These are phyloP conservation scores for Kalmusia sp. DNA, from an alignment of 2,329 filamentous ascomycete genomes.

Conservation along the genomic window DNA sequence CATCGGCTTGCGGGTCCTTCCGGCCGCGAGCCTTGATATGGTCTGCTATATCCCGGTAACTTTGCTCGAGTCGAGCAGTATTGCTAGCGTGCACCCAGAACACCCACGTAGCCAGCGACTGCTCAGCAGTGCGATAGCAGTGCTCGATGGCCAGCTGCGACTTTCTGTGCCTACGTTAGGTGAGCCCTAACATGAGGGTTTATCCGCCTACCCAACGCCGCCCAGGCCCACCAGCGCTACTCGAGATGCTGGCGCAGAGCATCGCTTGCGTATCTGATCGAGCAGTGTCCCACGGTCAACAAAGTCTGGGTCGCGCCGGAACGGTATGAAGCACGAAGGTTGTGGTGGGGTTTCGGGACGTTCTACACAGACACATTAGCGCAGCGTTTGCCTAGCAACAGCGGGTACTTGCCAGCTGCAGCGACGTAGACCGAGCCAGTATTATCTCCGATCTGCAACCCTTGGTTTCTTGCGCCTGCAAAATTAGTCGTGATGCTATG, in stretches of 20 bases:
- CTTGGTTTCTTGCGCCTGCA: neutral
- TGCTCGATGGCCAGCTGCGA: conserved; percentile 20
- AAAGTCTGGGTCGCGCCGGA: conserved; percentile 28
- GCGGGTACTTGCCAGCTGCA: neutral
- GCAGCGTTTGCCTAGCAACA: neutral
- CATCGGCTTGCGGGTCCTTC: conserved; percentile 13
- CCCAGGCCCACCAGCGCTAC: conserved; percentile 20
- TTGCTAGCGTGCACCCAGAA: conserved; percentile 20
- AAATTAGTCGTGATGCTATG: neutral
- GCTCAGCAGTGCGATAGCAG: conserved; percentile 7
- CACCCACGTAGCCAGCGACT: conserved; percentile 13
- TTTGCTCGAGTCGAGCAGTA: conserved; percentile 18
- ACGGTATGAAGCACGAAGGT: conserved; percentile 28
- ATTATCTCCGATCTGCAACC: neutral
- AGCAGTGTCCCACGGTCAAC: conserved; percentile 16
- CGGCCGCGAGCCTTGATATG: conserved; percentile 11
- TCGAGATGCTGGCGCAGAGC: too few species aligned
- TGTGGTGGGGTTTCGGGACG: conserved; percentile 18
- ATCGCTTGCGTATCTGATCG: neutral
- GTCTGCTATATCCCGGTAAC: conserved; percentile 19
- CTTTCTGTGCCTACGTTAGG: conserved; percentile 13
- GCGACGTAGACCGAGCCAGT: neutral
- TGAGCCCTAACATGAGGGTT: neutral
- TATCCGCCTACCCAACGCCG: conserved; percentile 7
- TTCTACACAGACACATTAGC: neutral